These are phyloP conservation scores for Diutina sp. DNA, from an alignment of 1,139 yeast species.

Conservation along the genomic window DNA sequence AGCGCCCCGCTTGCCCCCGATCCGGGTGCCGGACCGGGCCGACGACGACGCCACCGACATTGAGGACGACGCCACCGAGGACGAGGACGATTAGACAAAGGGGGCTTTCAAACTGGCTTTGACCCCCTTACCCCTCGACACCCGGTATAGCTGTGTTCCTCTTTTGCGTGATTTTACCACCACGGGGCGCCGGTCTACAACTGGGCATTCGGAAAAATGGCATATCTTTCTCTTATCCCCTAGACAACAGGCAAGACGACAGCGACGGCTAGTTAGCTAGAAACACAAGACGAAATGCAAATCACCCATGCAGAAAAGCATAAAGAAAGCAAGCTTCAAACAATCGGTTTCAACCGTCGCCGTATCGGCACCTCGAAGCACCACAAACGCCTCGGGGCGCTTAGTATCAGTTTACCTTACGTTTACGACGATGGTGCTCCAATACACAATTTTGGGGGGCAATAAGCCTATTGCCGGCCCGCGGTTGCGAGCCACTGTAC, in stretches of 20 bases:
- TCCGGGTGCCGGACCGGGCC: neutral
- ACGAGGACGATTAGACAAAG: neutral
- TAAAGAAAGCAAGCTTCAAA: no score
- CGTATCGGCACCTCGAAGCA: neutral
- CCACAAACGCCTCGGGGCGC: neutral
- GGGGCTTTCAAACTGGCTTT: neutral
- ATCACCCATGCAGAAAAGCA: no score
- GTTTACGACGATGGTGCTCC: neutral
- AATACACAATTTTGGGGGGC: no score
- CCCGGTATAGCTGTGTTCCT: no score
- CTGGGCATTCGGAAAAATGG: no score
- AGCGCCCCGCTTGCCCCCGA: neutral
- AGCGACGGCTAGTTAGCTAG: no score
- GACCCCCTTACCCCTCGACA: no score
- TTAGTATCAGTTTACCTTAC: neutral
- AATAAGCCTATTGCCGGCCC: no score
- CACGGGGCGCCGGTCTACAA: neutral
- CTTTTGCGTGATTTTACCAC: neutral
- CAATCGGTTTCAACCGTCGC: no score
- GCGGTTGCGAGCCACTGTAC: neutral
- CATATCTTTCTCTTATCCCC: no score
- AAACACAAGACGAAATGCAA: no score
- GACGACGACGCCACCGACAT: constrained; percentile 2
- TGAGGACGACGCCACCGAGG: constrained; percentile 1
- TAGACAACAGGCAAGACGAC: no score